These are phyloP conservation scores for Cucurbita pepo DNA, from an alignment of 306 rosid species.

Conservation along the genomic window DNA sequence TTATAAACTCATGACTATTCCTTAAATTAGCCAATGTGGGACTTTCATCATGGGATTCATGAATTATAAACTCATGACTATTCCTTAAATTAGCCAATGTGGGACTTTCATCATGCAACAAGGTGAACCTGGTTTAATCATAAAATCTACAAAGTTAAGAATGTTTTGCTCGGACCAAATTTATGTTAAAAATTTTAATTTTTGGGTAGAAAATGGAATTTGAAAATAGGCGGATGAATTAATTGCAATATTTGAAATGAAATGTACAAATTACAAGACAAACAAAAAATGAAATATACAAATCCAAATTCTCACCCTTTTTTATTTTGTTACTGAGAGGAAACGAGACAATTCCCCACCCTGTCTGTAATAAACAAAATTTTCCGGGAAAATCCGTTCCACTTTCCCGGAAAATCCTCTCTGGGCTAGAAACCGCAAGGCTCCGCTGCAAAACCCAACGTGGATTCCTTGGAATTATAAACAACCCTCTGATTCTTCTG, in stretches of 20 bases:
- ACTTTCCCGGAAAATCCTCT: background rate
- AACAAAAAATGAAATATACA: background rate
- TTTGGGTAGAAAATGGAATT: no score
- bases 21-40: no score
- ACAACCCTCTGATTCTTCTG: constrained; percentile 86
- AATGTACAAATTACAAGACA: background rate
- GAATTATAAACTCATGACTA: no score
- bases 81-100: no score
- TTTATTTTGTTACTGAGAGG: background rate
- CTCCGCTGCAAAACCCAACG: constrained; percentile 70
- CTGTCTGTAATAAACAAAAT: background rate
- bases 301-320: background rate
- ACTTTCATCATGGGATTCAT: no score
- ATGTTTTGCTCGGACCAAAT: no score
- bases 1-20: no score
- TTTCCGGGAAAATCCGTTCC: background rate
- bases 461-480: constrained; percentile 47
- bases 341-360: no score
- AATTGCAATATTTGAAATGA: background rate
- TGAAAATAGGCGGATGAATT: background rate
- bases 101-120: no score
- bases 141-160: no score
- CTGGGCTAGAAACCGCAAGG: constrained; percentile 33
- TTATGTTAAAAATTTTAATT: no score
- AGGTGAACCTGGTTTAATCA: no score